Base-by-base conservation (phyloP, 768 basidiomycete species). In the Termitomyces titanicus region DNA sequence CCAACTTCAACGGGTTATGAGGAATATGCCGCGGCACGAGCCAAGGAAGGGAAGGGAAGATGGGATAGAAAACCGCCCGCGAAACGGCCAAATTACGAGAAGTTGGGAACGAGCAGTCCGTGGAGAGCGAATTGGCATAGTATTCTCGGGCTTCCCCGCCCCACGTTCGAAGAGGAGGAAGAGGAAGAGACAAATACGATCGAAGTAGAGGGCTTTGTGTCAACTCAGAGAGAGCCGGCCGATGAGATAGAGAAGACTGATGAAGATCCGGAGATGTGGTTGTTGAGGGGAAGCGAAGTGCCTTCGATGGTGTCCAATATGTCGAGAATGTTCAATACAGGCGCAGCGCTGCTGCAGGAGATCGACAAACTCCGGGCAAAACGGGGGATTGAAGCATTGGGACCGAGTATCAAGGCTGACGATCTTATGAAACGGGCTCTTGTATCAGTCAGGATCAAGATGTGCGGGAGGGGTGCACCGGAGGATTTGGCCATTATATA, bases 31-130 rank as follows among this genome's bases (percentile, higher is more conserved):
- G 65, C 68, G 2, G 66, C 74, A 18, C 75, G 75, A n/a, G 87
- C 75, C 25, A 66, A 64, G 2, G 75, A 82, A 58, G 88, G 89
- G 39, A 73, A 73, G 39, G 77, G 67, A 24, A 72, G 72, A 17
- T 98, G 94, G 94, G 80, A 82, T 47, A 72, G 86, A 53, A 91
- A 86, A 51, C 95, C 96, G 15, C 88, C 90, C 7, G 94, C 92
- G 6, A 99, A 98, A 72, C 79, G 92, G 54, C 75, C 82, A 8
- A 91, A 88, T 61, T 94, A 79, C 58, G 74, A 72, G 18, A 84
- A 81, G 57, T 62, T 92, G 40, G 84, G 81, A 5, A 86, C 82
- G 0, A 67, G 74, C 51, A 86, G 82, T 64, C 89, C 92, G 1
- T 98, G 88, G 86, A 72, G 71, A 45, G 79, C 88, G 2, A 85